Conservation (phyloP, 192 early-diverging fungal genomes). For the Dissophora globulifera region DNA sequence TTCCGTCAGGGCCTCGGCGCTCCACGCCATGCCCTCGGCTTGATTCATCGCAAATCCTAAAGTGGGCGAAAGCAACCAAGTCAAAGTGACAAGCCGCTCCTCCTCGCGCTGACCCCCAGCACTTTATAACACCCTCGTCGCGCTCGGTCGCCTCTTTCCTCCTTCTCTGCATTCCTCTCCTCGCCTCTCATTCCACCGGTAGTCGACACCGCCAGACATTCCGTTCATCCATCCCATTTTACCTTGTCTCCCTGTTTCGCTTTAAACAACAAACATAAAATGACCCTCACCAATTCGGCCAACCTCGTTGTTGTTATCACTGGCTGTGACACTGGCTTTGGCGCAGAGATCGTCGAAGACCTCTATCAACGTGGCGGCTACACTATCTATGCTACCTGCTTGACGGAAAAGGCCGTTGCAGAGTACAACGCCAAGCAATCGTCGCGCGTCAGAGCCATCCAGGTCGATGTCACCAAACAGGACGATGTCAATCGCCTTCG, state of each 20-base stretch:
- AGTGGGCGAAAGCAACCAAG: background rate
- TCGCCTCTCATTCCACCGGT: too few species aligned
- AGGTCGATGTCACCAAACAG: conserved; percentile 51
- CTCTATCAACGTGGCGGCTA: conserved; percentile 37
- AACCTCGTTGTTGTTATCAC: conserved; percentile 46
- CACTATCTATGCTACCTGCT: conserved; percentile 48
- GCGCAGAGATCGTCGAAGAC: conserved; percentile 43
- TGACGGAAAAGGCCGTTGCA: conserved; percentile 35
- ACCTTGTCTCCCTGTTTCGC: background rate
- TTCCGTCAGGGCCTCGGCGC: too few species aligned
- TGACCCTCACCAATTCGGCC: conserved; percentile 32
- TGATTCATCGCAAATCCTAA: background rate
- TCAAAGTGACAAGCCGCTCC: conserved; percentile 19
- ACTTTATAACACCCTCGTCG: too few species aligned
- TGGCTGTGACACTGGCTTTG: conserved; percentile 49
- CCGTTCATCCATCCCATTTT: background rate
- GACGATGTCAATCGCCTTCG: conserved; percentile 38
- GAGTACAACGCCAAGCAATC: conserved; percentile 30
- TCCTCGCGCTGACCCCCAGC: background rate
- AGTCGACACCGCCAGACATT: background rate
- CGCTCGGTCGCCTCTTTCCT: background rate
- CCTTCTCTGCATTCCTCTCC: background rate
- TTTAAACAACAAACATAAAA: too few species aligned
- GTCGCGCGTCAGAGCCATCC: conserved; percentile 34
- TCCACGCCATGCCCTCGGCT: conserved; percentile 1